These are phyloP conservation scores for Aspergillus pseudotamarii DNA, from an alignment of 2,329 filamentous ascomycete genomes.

Conservation along the genomic window DNA sequence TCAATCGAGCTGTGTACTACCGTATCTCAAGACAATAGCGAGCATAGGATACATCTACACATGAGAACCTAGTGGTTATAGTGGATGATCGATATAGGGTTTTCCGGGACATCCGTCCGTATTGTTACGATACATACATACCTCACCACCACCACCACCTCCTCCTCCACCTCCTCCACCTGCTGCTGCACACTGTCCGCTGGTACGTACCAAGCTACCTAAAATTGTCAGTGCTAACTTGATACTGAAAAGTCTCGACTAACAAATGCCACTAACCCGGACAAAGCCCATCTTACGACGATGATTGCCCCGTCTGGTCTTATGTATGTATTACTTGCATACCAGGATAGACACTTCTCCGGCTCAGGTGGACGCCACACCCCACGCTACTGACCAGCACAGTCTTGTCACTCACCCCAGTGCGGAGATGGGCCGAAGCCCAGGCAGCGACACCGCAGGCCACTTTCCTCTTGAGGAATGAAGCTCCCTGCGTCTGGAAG, in stretches of 20 bases:
- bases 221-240: neutral
- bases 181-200: neutral
- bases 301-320: slow-evolving; percentile 15
- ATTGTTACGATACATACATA: neutral
- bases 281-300: slow-evolving; percentile 6
- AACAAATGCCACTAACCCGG: neutral
- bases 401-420: slow-evolving; percentile 12
- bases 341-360: slow-evolving; percentile 24
- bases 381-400: slow-evolving; percentile 21
- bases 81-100: slow-evolving; percentile 2
- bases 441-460: slow-evolving; percentile 22
- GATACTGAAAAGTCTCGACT: neutral
- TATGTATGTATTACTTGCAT: slow-evolving; percentile 25
- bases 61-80: neutral
- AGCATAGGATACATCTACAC: neutral
- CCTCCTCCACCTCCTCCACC: too few species aligned
- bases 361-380: slow-evolving; percentile 27
- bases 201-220: neutral
- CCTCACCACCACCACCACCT: neutral
- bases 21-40: neutral
- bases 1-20: neutral
- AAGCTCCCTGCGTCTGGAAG: slow-evolving; percentile 17
- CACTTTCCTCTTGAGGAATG: slow-evolving; percentile 14
- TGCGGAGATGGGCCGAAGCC: slow-evolving; percentile 16
- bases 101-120: slow-evolving; percentile 2